These are phyloP conservation scores for Neurospora sp. DNA, from an alignment of 495 filamentous ascomycete genomes.

Conservation along the genomic window DNA sequence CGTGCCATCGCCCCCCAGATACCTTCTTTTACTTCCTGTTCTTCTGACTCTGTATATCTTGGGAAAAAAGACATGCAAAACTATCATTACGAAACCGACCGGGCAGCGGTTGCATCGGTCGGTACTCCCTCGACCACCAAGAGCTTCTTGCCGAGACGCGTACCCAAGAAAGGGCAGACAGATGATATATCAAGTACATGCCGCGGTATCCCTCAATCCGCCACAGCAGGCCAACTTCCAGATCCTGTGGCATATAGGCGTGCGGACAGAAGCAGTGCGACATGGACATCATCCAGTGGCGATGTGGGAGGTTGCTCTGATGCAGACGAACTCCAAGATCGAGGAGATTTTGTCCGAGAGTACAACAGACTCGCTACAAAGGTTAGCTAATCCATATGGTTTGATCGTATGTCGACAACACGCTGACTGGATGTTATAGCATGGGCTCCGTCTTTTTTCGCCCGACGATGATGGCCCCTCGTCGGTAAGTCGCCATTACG, in stretches of 20 bases:
- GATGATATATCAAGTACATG: neutral
- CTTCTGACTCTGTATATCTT: neutral
- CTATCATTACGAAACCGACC: slow-evolving; percentile 9
- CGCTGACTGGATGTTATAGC: slow-evolving; percentile 16
- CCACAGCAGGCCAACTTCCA: slow-evolving; percentile 15
- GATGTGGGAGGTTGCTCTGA: slow-evolving; percentile 24
- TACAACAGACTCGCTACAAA: slow-evolving; percentile 47
- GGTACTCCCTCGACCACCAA: slow-evolving; percentile 8
- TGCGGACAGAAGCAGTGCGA: slow-evolving; percentile 25
- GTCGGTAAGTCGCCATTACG: slow-evolving; percentile 6
- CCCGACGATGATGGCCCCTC: slow-evolving; percentile 14
- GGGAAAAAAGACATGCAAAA: neutral
- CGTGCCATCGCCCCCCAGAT: neutral
- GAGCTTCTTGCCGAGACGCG: slow-evolving; percentile 2
- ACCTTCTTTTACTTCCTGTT: neutral
- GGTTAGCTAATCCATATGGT: slow-evolving; percentile 14
- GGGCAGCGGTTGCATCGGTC: slow-evolving; percentile 2
- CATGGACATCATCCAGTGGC: slow-evolving; percentile 36
- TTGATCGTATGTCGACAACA: neutral
- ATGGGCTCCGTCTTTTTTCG: slow-evolving; percentile 29
- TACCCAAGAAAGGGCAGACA: neutral
- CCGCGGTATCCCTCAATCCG: slow-evolving; percentile 5
- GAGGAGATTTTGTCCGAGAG: slow-evolving; percentile 33
- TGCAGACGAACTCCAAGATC: slow-evolving; percentile 31
- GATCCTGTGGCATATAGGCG: slow-evolving; percentile 4